phyloP scores from a whole-genome alignment of 257 asterid genomes.

The Nicotiana paniculata region DNA sequence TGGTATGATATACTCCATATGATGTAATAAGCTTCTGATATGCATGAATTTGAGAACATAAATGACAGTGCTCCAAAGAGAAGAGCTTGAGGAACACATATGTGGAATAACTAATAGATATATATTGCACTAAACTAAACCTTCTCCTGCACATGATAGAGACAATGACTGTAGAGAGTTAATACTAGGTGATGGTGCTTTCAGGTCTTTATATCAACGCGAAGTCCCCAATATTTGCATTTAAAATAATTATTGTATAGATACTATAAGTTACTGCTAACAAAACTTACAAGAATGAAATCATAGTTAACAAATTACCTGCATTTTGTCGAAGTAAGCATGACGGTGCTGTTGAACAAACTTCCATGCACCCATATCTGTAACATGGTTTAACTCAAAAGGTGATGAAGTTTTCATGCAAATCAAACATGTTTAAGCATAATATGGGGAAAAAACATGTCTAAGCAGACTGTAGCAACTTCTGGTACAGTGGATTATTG shows the following conservation, averaged over 20 bases:
- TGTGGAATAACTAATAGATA: not conserved
- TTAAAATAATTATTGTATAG: not conserved
- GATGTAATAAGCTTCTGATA: not conserved
- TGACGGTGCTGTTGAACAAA: slow-evolving; percentile 76
- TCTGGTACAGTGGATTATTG: not conserved
- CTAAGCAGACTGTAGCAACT: not conserved
- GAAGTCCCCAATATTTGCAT: not conserved
- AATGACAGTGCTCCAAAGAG: not conserved
- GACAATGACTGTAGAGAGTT: not conserved
- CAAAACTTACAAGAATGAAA: not conserved
- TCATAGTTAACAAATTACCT: slow-evolving; percentile 40
- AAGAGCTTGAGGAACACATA: not conserved
- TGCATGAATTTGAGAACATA: not conserved
- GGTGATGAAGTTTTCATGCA: not conserved
- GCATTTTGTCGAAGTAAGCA: slow-evolving; percentile 96
- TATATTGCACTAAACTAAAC: not conserved
- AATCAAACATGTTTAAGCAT: not conserved
- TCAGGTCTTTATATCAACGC: not conserved
- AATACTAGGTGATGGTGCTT: not conserved
- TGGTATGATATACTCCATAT: not conserved
- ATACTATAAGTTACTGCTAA: not conserved
- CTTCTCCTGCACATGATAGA: not conserved
- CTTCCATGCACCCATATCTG: slow-evolving; percentile 92
- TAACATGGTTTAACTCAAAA: not conserved
- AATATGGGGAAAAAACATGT: not conserved